Evolutionary conservation across 331 rosid species (phyloP).

Genomic region (Prunus yedoensis): DNA sequence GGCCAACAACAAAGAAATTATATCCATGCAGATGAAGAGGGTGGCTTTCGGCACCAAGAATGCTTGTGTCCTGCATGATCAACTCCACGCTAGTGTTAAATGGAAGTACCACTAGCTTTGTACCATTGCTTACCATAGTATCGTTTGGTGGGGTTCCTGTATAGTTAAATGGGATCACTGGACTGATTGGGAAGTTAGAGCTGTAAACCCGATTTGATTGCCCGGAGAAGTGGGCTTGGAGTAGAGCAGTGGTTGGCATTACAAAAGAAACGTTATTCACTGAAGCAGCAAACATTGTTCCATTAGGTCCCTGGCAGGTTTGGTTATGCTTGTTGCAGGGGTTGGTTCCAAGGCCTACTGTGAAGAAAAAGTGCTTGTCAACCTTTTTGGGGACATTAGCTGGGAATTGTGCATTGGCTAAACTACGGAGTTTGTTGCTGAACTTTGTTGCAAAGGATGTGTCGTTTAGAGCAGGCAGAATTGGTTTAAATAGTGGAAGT

Average conservation of each 20-base stretch:
- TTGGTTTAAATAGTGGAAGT: slow-evolving; percentile 38
- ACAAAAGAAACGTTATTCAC: slow-evolving; percentile 45
- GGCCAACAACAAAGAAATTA: slow-evolving; percentile 48
- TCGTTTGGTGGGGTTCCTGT: slow-evolving; percentile 41
- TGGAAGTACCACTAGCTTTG: slow-evolving; percentile 41
- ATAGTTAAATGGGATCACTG: slow-evolving; percentile 36
- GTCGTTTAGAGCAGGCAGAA: slow-evolving; percentile 48
- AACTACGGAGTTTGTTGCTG: slow-evolving; percentile 35
- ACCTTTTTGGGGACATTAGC: slow-evolving; percentile 45
- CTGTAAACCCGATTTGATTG: slow-evolving; percentile 35
- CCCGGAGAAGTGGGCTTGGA: slow-evolving; percentile 41
- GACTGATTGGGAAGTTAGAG: slow-evolving; percentile 37
- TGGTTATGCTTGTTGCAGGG: slow-evolving; percentile 34
- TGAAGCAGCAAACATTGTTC: slow-evolving; percentile 48
- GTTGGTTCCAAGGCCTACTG: slow-evolving; percentile 43
- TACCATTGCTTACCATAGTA: slow-evolving; percentile 42
- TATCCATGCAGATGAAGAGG: slow-evolving; percentile 50
- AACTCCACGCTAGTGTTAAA: slow-evolving; percentile 42
- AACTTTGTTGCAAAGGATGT: slow-evolving; percentile 43
- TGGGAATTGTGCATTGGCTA: slow-evolving; percentile 36
- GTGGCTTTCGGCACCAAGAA: slow-evolving; percentile 38
- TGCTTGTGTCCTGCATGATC: slow-evolving; percentile 48
- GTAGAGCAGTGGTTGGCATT: slow-evolving; percentile 39
- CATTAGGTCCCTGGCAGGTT: slow-evolving; percentile 53
- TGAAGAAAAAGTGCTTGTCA: slow-evolving; percentile 40